Evolutionary conservation across 2,329 filamentous ascomycete species (phyloP), one percentile per base, ranked within the genome.

Genomic region (Rhytidhysteron rufulum): DNA sequence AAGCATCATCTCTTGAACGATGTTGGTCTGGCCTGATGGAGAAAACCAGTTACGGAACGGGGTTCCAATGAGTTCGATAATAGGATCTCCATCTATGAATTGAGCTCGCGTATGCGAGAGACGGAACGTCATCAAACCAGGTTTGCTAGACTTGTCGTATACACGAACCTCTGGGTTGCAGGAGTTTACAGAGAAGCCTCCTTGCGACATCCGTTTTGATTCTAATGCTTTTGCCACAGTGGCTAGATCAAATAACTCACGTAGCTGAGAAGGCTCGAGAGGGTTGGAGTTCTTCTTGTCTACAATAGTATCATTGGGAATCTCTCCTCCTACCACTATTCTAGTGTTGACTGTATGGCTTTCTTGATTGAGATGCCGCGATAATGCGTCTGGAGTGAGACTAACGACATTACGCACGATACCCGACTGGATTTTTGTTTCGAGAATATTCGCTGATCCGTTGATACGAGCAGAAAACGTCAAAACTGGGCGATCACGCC

Each of bases 401-500:
- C 66, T 69, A 15, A 77, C 59, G 2, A 82, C 73, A 34, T 82
- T 81, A 5, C 68, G 68, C 16, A 80, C 61, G 8, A 63, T 71
- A 2, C 79, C 79, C 22, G 75, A 69, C 24, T 64, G 63, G 16
- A 84, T 67, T 32, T 75, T 72, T 6, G 66, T 71, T 22, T 82
- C 78, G 2, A 80, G 50, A 3, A 78, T 68, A 4, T 74, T 64
- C 8, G 79, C 80, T 16, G 69, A 49, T 1, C 56, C 47, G 44
- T 78, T 69, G 30, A 83, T 54, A 42, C 72, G 73, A 6, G 76
- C 75, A 51, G 78, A 82, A 53, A 83, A 78, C 1, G 80, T 83
- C 22, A 84, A 60, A 11, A 73, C 74, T 2, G 79, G 78, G n/a
- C 77, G 69, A 31, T 74, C 62, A 5, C 60, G 58, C 3, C 57